Evolutionary conservation across 2,329 filamentous ascomycete species (phyloP), one percentile per base, ranked within the genome.

Genomic region (Exophiala aquamarina): DNA sequence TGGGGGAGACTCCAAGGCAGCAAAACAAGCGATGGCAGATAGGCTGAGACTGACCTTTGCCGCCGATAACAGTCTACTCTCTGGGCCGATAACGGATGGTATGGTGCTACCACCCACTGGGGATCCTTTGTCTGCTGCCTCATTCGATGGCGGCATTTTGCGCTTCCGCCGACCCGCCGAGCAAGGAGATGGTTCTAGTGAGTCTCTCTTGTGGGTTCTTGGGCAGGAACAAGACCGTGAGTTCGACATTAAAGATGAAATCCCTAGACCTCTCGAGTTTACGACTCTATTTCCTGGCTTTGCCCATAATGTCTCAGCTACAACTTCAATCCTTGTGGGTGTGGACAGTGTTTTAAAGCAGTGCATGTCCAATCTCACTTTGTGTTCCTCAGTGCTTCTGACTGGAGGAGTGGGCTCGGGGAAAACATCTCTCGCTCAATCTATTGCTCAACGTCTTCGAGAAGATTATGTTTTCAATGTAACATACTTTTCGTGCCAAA

Each of bases 401-500:
- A 94, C 90, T 0, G 93, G 93, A 31, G 89, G 87, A 1, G 81
- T 95, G 56, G 93, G 93, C 0, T 86, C 91, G 17, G 93, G 93
- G 19, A 98, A 98, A 70, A 90, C 89, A 2, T 83, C 84, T 0
- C 79, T 96, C 20, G 81, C 87, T 3, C 86, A 87, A 52, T 74
- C 89, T 19, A 70, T 97, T 20, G 89, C 86, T 1, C 82, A 88
- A 61, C 79, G 78, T 32, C 72, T 98, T 44, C 82, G 86, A 18
- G 78, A 78, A 43, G 82, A 89, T 36, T 79, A 81, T 42, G 73
- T 96, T 0, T 95, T 88, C 63, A 86, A 94, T 63, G 86, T 86
- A 1, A 83, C 85, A 3, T 95, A 95, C 67, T 90, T 95, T 56
- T 81, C 89, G 0, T 97, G 92, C 60, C 82, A 87, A 20, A 91